Conservation (phyloP, 352 stramenopile species). For the Pythium guiyangense region DNA sequence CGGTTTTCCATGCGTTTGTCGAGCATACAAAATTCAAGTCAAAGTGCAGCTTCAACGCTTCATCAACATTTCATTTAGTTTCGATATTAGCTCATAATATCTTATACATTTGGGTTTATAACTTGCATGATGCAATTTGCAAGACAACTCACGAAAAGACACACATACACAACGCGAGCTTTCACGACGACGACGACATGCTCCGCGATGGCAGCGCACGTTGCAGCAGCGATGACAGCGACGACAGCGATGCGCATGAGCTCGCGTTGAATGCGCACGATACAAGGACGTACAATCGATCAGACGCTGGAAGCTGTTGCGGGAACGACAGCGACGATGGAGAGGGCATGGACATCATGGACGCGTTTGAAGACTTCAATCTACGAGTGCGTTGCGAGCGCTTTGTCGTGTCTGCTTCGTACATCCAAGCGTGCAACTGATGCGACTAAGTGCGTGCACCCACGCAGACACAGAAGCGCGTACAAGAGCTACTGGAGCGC, state of each 20-base stretch:
- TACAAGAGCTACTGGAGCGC: constrained; percentile 27
- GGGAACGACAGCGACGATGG: background rate
- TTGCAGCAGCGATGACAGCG: background rate
- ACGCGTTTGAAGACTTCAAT: constrained; percentile 55
- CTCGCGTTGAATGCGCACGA: background rate
- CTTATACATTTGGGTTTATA: too few species aligned
- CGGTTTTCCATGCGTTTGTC: background rate
- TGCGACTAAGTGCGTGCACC: too few species aligned
- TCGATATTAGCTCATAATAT: too few species aligned
- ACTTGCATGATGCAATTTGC: too few species aligned
- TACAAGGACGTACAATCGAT: background rate
- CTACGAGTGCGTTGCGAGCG: constrained; percentile 18
- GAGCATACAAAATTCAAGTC: background rate
- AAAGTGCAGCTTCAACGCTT: background rate
- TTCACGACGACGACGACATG: background rate
- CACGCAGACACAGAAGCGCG: constrained; percentile 31
- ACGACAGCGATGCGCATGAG: background rate
- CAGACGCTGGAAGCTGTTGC: background rate
- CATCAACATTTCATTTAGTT: too few species aligned
- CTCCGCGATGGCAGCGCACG: too few species aligned
- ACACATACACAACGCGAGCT: background rate
- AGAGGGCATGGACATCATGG: constrained; percentile 19
- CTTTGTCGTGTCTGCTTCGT: background rate
- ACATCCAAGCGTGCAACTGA: background rate
- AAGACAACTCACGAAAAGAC: background rate